Conservation (phyloP, 2,329 filamentous ascomycete species). For the Endoconidiophora laricicola region DNA sequence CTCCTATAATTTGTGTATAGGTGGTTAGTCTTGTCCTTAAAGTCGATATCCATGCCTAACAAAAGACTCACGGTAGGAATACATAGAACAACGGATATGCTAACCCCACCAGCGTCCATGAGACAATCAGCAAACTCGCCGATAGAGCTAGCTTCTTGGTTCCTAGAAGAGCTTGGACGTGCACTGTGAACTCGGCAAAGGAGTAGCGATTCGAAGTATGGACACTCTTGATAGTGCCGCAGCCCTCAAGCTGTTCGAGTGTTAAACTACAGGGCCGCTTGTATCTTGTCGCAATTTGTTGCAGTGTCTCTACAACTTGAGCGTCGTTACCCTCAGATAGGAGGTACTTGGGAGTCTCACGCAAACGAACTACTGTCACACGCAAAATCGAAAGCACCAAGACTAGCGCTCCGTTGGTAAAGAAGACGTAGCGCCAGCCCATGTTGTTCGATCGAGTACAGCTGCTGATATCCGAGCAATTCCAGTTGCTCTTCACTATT, state of each 20-base stretch:
- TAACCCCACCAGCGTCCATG: slow-evolving; percentile 53
- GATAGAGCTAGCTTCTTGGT: slow-evolving; percentile 43
- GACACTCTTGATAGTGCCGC: slow-evolving; percentile 25
- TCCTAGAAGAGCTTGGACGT: slow-evolving; percentile 48
- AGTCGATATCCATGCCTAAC: not conserved
- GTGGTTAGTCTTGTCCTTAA: slow-evolving; percentile 3
- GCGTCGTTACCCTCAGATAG: slow-evolving; percentile 27
- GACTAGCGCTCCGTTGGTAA: slow-evolving; percentile 28
- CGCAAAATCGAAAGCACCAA: slow-evolving; percentile 28
- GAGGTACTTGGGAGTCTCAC: slow-evolving; percentile 30
- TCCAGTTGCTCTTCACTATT: slow-evolving; percentile 23
- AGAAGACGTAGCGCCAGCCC: slow-evolving; percentile 34
- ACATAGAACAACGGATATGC: slow-evolving; percentile 63
- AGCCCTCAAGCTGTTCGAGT: slow-evolving; percentile 24
- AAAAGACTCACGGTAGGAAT: slow-evolving; percentile 39
- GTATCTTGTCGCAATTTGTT: slow-evolving; percentile 27
- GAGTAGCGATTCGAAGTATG: slow-evolving; percentile 21
- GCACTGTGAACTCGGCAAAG: slow-evolving; percentile 24
- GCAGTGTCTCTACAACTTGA: slow-evolving; percentile 30
- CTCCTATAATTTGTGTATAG: slow-evolving; percentile 17
- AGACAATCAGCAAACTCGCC: slow-evolving; percentile 49
- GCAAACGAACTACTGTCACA: slow-evolving; percentile 30
- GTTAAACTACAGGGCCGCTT: slow-evolving; percentile 22
- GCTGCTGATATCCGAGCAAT: slow-evolving; percentile 21
- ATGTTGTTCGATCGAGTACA: slow-evolving; percentile 28